A percentile compares a stretch with the other conserved stretches of the same genome.
Evolutionary conservation across 116 monocot genomes (phyloP).

Genomic region (Posidonia oceanica): DNA sequence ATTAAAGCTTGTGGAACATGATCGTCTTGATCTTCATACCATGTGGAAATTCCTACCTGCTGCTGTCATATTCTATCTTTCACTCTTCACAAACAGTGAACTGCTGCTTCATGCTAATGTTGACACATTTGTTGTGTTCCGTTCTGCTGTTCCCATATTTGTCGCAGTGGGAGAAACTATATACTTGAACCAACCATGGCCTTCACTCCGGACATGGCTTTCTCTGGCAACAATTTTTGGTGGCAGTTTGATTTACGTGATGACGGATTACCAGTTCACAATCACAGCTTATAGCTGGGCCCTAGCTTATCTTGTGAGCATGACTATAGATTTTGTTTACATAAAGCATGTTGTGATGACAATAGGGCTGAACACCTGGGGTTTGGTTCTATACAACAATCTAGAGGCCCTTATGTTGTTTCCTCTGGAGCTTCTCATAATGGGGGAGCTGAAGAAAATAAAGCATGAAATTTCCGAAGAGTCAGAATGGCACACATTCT

Average conservation of each 20-base stretch:
- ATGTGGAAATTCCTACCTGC: slow-evolving; percentile 64
- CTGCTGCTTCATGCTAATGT: slow-evolving; percentile 76
- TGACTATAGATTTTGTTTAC: slow-evolving; percentile 69
- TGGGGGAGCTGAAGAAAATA: slow-evolving; percentile 66
- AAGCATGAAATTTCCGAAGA: slow-evolving; percentile 39
- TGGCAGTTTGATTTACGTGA: slow-evolving; percentile 50
- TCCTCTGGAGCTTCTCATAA: slow-evolving; percentile 49
- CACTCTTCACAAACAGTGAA: slow-evolving; percentile 76
- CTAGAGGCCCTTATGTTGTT: slow-evolving; percentile 55
- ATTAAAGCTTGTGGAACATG: slow-evolving; percentile 41
- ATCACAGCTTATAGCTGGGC: slow-evolving; percentile 57
- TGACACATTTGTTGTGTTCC: slow-evolving; percentile 69
- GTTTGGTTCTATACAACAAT: slow-evolving; percentile 63
- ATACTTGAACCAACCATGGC: slow-evolving; percentile 55
- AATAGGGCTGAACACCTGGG: slow-evolving; percentile 73
- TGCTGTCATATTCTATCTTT: slow-evolving; percentile 61
- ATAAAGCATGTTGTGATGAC: slow-evolving; percentile 78
- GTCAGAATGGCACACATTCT: slow-evolving; percentile 27
- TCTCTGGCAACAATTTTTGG: slow-evolving; percentile 54
- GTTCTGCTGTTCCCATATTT: slow-evolving; percentile 58
- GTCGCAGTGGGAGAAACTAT: slow-evolving; percentile 50
- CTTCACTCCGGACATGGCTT: slow-evolving; percentile 40
- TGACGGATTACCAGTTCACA: slow-evolving; percentile 57
- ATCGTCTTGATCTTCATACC: slow-evolving; percentile 25
- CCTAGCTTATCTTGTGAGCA: slow-evolving; percentile 48